Evolutionary conservation across 2,329 filamentous ascomycete species (phyloP).

Genomic region (Chaetomium olivaceum): DNA sequence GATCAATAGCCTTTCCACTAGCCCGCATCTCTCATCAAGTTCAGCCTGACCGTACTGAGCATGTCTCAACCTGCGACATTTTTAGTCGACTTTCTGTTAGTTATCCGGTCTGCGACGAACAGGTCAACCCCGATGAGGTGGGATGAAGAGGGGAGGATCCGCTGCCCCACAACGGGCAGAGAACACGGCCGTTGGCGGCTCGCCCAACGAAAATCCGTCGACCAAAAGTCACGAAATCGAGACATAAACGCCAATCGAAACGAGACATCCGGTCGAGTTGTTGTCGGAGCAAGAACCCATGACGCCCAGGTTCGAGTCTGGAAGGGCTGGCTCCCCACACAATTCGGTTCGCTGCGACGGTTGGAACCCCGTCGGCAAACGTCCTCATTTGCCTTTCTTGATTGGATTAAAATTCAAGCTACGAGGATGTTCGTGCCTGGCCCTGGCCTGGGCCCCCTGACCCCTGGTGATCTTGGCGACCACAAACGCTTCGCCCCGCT

Average conservation of each 20-base stretch:
- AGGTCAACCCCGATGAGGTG: not conserved
- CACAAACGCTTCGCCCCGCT: not conserved
- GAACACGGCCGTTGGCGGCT: not conserved
- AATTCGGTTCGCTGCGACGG: slow-evolving; percentile 10
- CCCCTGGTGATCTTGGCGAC: slow-evolving; percentile 12
- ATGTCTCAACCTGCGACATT: slow-evolving; percentile 5
- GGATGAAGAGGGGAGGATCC: not conserved
- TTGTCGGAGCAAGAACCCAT: not conserved
- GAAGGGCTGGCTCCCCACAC: not conserved
- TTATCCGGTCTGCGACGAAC: not conserved
- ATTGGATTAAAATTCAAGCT: slow-evolving; percentile 11
- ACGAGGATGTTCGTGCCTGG: not conserved
- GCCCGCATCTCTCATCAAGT: not conserved
- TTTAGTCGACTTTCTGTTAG: not conserved
- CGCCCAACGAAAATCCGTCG: not conserved
- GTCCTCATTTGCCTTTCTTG: not conserved
- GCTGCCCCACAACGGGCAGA: not conserved
- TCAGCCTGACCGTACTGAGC: not conserved
- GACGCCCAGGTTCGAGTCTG: not conserved
- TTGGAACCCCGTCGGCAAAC: not conserved
- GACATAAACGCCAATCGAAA: slow-evolving; percentile 1
- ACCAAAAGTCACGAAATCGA: slow-evolving; percentile 7
- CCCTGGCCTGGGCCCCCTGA: not conserved
- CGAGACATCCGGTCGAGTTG: not conserved
- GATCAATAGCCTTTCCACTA: not conserved